Evolutionary conservation across 2,329 filamentous ascomycete genomes (phyloP).

Genomic region (Neopestalotiopsis clavispora): DNA sequence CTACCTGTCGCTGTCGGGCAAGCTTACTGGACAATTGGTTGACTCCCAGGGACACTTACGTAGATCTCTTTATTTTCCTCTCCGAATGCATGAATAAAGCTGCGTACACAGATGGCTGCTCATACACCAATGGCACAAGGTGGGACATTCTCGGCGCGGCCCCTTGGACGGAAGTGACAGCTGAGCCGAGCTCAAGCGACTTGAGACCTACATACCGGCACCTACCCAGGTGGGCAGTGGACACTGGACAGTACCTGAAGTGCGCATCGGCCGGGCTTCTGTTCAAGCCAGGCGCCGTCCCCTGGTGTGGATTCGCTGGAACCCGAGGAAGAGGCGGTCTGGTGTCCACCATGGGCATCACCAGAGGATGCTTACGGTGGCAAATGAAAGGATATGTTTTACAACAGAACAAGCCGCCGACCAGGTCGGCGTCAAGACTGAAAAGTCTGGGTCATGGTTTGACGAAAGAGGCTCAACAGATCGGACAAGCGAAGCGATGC

Average conservation of each 20-base stretch:
- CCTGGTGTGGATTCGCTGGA: not conserved
- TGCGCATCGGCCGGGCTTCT: not conserved
- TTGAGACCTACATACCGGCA: not conserved
- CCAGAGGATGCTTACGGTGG: not conserved
- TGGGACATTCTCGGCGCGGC: conserved; percentile 1
- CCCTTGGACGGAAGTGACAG: not conserved
- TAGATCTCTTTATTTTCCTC: conserved; percentile 1
- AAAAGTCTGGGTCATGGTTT: not conserved
- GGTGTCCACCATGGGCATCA: not conserved
- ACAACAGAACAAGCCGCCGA: not conserved
- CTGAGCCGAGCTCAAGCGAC: not conserved
- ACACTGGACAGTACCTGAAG: too few species aligned
- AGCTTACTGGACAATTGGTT: not conserved
- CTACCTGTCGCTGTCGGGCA: not conserved
- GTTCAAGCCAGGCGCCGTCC: not conserved
- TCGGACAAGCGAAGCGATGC: not conserved
- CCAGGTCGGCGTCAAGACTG: not conserved
- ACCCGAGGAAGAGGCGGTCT: not conserved
- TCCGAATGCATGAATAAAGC: conserved; percentile 18
- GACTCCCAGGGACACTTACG: not conserved
- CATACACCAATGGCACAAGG: conserved; percentile 20
- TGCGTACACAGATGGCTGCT: conserved; percentile 16
- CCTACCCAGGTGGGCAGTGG: not conserved
- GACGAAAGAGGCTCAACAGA: not conserved
- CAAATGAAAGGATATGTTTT: not conserved